Conservation (phyloP, 352 stramenopile genomes). For the Ophiocytium majus region DNA sequence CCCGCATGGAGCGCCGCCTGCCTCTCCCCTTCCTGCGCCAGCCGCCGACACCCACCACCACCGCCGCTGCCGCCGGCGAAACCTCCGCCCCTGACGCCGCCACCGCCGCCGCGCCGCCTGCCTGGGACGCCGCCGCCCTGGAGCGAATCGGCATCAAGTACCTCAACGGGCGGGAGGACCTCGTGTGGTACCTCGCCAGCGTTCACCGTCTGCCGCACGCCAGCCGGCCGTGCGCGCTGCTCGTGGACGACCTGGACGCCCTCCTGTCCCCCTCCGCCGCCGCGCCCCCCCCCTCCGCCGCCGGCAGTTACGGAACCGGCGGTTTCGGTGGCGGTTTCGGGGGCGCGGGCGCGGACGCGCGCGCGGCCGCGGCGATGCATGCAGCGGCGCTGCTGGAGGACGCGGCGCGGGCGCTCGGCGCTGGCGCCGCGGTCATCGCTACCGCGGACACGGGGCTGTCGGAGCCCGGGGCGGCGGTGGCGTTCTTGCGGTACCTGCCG, state of each 20-base stretch:
- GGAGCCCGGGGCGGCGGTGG: not conserved
- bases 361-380: not conserved
- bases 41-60: not conserved
- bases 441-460: too few species aligned
- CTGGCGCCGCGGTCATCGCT: too few species aligned
- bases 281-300: not conserved
- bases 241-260: slow-evolving; percentile 1
- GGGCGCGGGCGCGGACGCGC: not conserved
- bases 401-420: not conserved
- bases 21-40: not conserved
- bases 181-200: slow-evolving; percentile 49
- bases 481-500: not conserved
- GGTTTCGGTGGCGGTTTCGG: not conserved
- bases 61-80: slow-evolving; percentile 3
- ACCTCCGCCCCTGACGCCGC: not conserved
- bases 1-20: not conserved
- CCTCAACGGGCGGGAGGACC: slow-evolving; percentile 36
- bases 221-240: not conserved
- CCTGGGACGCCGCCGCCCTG: slow-evolving; percentile 38
- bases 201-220: slow-evolving; percentile 27
- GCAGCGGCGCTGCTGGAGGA: not conserved
- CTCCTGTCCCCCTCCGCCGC: not conserved
- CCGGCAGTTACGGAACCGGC: not conserved
- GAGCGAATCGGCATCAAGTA: slow-evolving; percentile 53
- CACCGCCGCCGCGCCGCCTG: slow-evolving; percentile 26